A percentile compares a stretch with the other conserved stretches of the same genome.
Conservation (phyloP, 768 basidiomycete genomes). For the Macrolepiota albuminosa region DNA sequence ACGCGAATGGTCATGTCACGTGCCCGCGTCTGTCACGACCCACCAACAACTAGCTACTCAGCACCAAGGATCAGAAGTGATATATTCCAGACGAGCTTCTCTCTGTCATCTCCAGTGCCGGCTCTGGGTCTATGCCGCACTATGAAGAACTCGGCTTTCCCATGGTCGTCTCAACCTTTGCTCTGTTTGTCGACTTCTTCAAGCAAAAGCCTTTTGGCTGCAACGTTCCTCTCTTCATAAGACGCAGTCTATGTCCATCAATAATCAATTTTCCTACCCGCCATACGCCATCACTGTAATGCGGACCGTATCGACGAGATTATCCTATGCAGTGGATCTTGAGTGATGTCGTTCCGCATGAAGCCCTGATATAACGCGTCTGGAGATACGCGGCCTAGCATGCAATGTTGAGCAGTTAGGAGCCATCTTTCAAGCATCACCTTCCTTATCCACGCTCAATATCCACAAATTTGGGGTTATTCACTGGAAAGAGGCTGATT, state of each 20-base stretch:
- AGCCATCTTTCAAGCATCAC: not conserved
- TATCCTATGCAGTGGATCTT: not conserved
- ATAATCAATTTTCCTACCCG: not conserved
- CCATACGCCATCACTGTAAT: not conserved
- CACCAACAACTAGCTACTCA: no score
- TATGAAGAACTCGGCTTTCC: not conserved
- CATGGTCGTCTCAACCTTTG: not conserved
- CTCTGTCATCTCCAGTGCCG: not conserved
- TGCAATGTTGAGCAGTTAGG: not conserved
- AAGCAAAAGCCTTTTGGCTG: not conserved
- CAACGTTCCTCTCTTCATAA: not conserved
- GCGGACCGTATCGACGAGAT: not conserved
- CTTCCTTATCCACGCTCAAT: not conserved
- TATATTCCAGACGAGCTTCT: not conserved
- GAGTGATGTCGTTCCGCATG: not conserved
- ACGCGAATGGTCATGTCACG: slow-evolving; percentile 14
- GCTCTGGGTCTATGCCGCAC: not conserved
- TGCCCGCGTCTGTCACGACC: slow-evolving; percentile 6
- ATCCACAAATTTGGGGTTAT: not conserved
- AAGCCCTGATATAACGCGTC: not conserved
- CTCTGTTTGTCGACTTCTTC: not conserved
- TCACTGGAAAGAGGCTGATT: not conserved
- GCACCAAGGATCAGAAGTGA: not conserved
- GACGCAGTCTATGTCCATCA: not conserved
- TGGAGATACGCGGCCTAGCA: not conserved